Evolutionary conservation across 2,329 filamentous ascomycete genomes (phyloP).

Genomic region (Talaromyces sp.): DNA sequence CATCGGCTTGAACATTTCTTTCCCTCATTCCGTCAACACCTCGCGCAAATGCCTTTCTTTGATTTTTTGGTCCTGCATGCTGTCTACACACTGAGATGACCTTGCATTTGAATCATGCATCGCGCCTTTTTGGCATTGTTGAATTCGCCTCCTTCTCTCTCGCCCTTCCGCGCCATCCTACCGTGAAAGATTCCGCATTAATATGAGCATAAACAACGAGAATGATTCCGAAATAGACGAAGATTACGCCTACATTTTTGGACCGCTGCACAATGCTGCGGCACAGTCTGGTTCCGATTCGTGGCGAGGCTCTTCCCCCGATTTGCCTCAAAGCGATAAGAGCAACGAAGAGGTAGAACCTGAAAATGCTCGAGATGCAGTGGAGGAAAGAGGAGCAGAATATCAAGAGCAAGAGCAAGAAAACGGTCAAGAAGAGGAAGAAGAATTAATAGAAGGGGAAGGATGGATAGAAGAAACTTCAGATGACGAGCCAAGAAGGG

Average conservation of each 20-base stretch:
- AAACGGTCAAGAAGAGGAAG: not conserved
- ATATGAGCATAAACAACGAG: constrained; percentile 34
- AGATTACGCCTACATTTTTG: not conserved
- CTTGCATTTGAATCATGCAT: not conserved
- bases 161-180: not conserved
- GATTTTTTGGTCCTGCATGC: not conserved
- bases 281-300: not conserved
- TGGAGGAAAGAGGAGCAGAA: not conserved
- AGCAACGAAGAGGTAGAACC: not conserved
- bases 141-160: not conserved
- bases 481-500: not conserved
- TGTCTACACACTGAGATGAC: not conserved
- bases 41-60: not conserved
- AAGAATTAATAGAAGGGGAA: not conserved
- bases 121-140: not conserved
- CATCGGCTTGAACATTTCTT: not conserved
- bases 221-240: constrained; percentile 3
- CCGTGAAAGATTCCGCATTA: not conserved
- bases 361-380: not conserved
- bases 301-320: constrained; percentile 1
- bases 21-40: not conserved
- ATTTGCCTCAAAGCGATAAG: not conserved
- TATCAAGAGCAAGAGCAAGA: not conserved
- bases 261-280: not conserved
- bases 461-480: not conserved